Evolutionary conservation across 306 rosid species (phyloP).

Genomic region (Dryas drummondii): DNA sequence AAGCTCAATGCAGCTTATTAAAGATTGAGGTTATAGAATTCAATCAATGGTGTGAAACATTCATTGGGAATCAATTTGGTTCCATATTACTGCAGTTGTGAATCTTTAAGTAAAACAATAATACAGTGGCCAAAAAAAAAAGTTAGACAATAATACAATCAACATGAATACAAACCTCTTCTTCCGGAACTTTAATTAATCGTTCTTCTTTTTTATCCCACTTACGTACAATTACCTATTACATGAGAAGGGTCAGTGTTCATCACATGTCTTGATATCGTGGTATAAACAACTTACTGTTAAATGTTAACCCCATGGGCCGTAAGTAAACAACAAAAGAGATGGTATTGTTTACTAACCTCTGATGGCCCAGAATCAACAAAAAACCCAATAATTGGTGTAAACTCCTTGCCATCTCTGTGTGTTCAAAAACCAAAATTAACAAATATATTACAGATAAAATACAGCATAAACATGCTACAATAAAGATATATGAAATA

Average conservation of each 20-base stretch:
- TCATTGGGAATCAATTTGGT: not conserved
- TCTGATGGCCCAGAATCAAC: conserved; percentile 55
- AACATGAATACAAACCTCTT: conserved; percentile 58
- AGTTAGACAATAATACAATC: not conserved
- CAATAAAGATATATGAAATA: not conserved
- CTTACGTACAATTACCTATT: conserved; percentile 71
- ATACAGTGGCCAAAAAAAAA: not conserved
- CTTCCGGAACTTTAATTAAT: conserved; percentile 59
- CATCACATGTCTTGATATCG: conserved; percentile 1
- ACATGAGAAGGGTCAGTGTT: conserved; percentile 14
- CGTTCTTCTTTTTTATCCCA: conserved; percentile 77
- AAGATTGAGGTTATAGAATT: too few species aligned
- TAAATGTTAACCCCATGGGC: conserved; percentile 4
- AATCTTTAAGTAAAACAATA: not conserved
- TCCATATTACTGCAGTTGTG: not conserved
- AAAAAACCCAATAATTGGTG: conserved; percentile 78
- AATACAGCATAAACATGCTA: not conserved
- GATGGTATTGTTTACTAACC: conserved; percentile 40
- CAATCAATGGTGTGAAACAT: not conserved
- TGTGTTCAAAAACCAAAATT: conserved; percentile 10
- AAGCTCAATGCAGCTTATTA: too few species aligned
- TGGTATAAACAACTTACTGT: conserved; percentile 1
- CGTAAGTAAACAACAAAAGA: conserved; percentile 7
- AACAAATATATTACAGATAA: not conserved
- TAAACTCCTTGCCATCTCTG: conserved; percentile 83